Base-by-base conservation (phyloP, 805 yeast genomes). In the Ascoidea rubescens region DNA sequence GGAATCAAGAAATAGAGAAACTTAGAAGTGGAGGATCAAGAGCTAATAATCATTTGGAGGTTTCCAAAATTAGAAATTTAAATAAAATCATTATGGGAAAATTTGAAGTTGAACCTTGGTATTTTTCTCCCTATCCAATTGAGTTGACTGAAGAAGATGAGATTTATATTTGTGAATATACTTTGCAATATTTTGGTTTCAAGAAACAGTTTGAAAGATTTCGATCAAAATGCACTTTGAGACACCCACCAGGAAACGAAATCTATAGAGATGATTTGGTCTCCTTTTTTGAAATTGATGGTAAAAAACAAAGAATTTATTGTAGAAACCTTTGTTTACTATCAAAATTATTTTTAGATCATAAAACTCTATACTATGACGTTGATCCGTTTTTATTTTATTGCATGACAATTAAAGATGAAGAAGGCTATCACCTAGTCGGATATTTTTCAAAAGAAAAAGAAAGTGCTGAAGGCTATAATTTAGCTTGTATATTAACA, bases 241-340 rank as follows among this genome's bases (percentile, higher is more conserved):
- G 84, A 63, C 98, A 91, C 62, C 99, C 99, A 0, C 99, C 99
- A 0, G 99, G 99, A 0, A 93, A 93, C 68, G 99, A 93, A 63
- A 90, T 93, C 28, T 93, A 93, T 66, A 73, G 99, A 50, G 98
- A 93, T 65, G 90, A 84, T 50, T 80, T 83, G 59, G 91, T 93
- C 45, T 87, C 96, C 16, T 93, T 93, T 64, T 93, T 91, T 74
- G 99, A 93, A 65, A 90, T 93, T 56, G 99, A 93, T 67, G 99
- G 99, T 8, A 73, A 96, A 53, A 85, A 86, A 58, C 99, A 93
- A 69, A 74, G 98, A 57, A 85, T 96, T 0, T 93, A 98, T 97
- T 93, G 99, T 67, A 79, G 99, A 57, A 93, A 93, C 65, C 72
- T 93, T 53, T 93, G 98, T 72, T 71, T 93, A 53, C 67, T 93